Percentiles rank a stretch among this genome's conserved stretches.
phyloP scores from a whole-genome alignment of 257 asterid species.

The Solanum rostratum region DNA sequence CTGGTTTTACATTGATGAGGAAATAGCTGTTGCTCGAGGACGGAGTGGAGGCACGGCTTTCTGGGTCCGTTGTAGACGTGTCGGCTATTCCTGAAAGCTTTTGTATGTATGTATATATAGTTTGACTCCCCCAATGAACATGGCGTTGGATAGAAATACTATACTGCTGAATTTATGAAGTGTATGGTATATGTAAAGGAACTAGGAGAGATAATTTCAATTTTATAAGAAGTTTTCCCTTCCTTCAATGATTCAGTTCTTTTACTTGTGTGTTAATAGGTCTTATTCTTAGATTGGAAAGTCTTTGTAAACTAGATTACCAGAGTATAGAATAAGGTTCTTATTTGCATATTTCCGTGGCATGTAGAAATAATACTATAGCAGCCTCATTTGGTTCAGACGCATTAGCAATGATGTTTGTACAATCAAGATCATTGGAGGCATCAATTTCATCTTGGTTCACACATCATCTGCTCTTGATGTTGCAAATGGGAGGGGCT shows the following conservation, averaged over 20 bases:
- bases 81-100: constrained; percentile 9
- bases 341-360: background rate
- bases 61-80: constrained; percentile 72
- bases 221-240: background rate
- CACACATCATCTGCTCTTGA: background rate
- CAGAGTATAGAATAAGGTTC: background rate
- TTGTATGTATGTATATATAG: background rate
- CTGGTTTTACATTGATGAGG: constrained; percentile 91
- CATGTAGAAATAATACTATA: background rate
- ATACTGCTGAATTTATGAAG: background rate
- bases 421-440: background rate
- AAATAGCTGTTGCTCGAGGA: constrained; percentile 94
- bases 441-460: background rate
- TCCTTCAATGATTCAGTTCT: background rate
- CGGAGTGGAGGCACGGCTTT: constrained; percentile 90
- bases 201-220: background rate
- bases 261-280: background rate
- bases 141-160: background rate
- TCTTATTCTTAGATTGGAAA: background rate
- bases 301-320: background rate
- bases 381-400: background rate
- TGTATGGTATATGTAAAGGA: background rate
- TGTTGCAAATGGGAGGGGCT: background rate
- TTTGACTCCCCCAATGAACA: background rate
- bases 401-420: background rate